Evolutionary conservation across 1,139 yeast species (phyloP).

Genomic region (Lodderomyces orthopsilosis): DNA sequence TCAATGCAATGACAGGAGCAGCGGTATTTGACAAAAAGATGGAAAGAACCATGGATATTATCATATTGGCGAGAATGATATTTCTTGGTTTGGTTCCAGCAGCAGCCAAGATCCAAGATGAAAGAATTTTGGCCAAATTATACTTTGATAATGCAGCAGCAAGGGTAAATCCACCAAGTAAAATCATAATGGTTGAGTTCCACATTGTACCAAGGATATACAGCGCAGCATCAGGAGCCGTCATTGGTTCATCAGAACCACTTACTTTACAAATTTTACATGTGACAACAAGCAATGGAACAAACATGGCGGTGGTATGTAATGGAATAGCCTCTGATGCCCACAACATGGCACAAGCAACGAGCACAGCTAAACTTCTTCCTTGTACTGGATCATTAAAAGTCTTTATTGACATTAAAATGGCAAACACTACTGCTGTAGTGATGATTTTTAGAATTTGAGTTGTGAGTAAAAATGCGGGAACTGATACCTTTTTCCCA

Average conservation of each 20-base stretch:
- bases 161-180: constrained; percentile 88
- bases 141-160: constrained; percentile 93
- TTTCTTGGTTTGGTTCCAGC: constrained; percentile 86
- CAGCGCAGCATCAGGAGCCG: constrained; percentile 67
- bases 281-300: constrained; percentile 76
- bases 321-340: constrained; percentile 92
- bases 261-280: constrained; percentile 65
- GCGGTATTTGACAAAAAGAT: constrained; percentile 98
- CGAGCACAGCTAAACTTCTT: constrained; percentile 79
- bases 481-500: constrained; percentile 20
- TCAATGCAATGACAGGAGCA: constrained; percentile 88
- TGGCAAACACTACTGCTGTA: constrained; percentile 43
- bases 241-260: constrained; percentile 50
- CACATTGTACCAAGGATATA: constrained; percentile 86
- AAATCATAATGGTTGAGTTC: constrained; percentile 87
- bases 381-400: constrained; percentile 64
- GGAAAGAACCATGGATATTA: constrained; percentile 77
- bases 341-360: constrained; percentile 81
- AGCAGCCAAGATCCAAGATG: constrained; percentile 73
- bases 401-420: constrained; percentile 55
- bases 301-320: constrained; percentile 76
- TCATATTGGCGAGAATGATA: constrained; percentile 76
- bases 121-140: constrained; percentile 79
- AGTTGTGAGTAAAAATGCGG: constrained; percentile 29
- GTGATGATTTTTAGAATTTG: constrained; percentile 45